Evolutionary conservation across 2,329 filamentous ascomycete genomes (phyloP).

Genomic region (Verticillium isaacii): DNA sequence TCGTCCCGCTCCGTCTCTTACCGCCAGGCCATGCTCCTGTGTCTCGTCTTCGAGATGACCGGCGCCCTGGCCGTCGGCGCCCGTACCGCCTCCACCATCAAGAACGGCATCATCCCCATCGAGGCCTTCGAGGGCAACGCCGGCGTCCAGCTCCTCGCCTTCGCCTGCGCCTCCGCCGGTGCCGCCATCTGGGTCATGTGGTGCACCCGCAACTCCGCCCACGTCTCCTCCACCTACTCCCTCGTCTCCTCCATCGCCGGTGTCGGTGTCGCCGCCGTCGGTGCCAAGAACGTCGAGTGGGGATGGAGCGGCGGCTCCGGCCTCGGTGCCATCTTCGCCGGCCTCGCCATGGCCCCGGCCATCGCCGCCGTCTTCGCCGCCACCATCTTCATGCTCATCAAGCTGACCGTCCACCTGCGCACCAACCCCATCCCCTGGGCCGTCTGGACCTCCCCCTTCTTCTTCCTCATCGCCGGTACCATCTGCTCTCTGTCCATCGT

Average conservation of each 20-base stretch:
- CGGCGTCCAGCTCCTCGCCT: slow-evolving; percentile 64
- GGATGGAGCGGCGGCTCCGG: slow-evolving; percentile 66
- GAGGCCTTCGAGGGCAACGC: slow-evolving; percentile 54
- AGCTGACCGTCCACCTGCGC: slow-evolving; percentile 65
- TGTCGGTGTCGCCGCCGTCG: slow-evolving; percentile 64
- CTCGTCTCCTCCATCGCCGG: slow-evolving; percentile 65
- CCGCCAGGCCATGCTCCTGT: slow-evolving; percentile 62
- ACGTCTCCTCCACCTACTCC: slow-evolving; percentile 70
- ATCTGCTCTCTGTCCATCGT: slow-evolving; percentile 74
- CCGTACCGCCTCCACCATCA: slow-evolving; percentile 71
- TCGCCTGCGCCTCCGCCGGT: slow-evolving; percentile 58
- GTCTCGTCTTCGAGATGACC: slow-evolving; percentile 62
- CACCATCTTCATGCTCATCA: slow-evolving; percentile 68
- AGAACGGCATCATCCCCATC: slow-evolving; percentile 68
- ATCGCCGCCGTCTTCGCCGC: slow-evolving; percentile 63
- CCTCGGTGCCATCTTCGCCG: slow-evolving; percentile 67
- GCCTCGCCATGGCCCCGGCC: slow-evolving; percentile 64
- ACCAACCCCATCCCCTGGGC: slow-evolving; percentile 69
- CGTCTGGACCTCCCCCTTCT: slow-evolving; percentile 68
- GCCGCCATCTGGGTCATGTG: slow-evolving; percentile 74
- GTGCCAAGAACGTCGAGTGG: slow-evolving; percentile 59
- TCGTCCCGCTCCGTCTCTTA: slow-evolving; percentile 74
- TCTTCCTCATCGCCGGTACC: slow-evolving; percentile 71
- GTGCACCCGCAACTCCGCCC: slow-evolving; percentile 69
- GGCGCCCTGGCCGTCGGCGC: slow-evolving; percentile 64